These are phyloP conservation scores for Scheffersomyces stipitis DNA, from an alignment of 805 yeast species.

Conservation along the genomic window DNA sequence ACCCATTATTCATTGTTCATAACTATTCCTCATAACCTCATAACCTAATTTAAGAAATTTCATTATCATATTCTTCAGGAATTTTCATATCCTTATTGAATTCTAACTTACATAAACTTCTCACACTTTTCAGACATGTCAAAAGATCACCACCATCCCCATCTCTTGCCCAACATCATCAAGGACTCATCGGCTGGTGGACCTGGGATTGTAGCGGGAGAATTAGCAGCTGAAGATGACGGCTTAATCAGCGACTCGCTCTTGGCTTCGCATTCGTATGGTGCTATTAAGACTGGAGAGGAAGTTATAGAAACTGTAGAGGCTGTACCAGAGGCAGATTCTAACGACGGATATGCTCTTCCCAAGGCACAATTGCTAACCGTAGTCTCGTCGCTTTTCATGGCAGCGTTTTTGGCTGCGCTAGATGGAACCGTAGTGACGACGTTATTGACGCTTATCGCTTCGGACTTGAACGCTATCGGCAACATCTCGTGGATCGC, in stretches of 20 bases:
- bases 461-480: conserved; percentile 65
- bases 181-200: conserved; percentile 31
- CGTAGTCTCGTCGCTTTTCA: conserved; percentile 31
- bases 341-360: conserved; percentile 24
- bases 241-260: conserved; percentile 13
- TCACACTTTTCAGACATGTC: neutral
- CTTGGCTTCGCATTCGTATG: conserved; percentile 15
- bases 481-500: conserved; percentile 73
- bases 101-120: too few species aligned
- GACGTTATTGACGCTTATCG: conserved; percentile 62
- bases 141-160: conserved; percentile 1
- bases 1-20: too few species aligned
- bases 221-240: conserved; percentile 35
- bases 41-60: too few species aligned
- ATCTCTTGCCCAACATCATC: conserved; percentile 15
- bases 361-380: conserved; percentile 29
- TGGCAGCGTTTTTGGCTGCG: conserved; percentile 57
- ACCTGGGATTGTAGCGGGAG: conserved; percentile 37
- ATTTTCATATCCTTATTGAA: too few species aligned
- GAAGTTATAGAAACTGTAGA: conserved; percentile 1
- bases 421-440: conserved; percentile 67
- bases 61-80: too few species aligned
- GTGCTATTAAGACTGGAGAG: conserved; percentile 10
- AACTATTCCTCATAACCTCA: too few species aligned
- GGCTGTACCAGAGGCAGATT: conserved; percentile 7